These are phyloP conservation scores for Tolypocladium album DNA, from an alignment of 2,329 filamentous ascomycete species.

Conservation along the genomic window DNA sequence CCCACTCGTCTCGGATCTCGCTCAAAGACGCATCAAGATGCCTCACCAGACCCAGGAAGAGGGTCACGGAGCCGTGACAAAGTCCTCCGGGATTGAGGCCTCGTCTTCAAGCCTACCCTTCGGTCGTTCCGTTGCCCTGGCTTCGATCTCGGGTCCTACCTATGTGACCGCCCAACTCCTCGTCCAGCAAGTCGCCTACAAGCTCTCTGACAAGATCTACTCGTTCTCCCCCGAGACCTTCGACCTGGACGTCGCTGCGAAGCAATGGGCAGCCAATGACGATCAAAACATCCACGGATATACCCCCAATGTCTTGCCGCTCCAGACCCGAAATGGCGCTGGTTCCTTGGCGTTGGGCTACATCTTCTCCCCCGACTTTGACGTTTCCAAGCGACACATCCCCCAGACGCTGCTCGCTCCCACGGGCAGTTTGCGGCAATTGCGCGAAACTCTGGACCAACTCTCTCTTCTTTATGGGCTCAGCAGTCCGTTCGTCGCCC, in stretches of 20 bases:
- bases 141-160: constrained; percentile 69
- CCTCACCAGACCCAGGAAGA: constrained; percentile 27
- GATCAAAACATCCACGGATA: constrained; percentile 78
- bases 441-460: constrained; percentile 82
- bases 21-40: constrained; percentile 10
- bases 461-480: constrained; percentile 84
- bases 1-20: not conserved
- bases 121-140: constrained; percentile 41
- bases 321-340: constrained; percentile 83
- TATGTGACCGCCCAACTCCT: constrained; percentile 90
- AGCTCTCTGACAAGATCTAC: constrained; percentile 94
- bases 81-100: constrained; percentile 23
- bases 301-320: constrained; percentile 62
- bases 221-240: constrained; percentile 92
- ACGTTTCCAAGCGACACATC: constrained; percentile 79
- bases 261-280: constrained; percentile 59
- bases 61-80: constrained; percentile 17
- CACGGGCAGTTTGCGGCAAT: constrained; percentile 67
- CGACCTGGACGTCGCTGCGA: constrained; percentile 75
- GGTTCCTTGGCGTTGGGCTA: constrained; percentile 90
- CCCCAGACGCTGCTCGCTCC: constrained; percentile 86
- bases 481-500: constrained; percentile 84
- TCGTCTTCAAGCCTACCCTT: constrained; percentile 45
- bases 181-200: constrained; percentile 91
- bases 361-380: constrained; percentile 95